Evolutionary conservation across 345 rosid species (phyloP).

Genomic region (Eucalyptus brandiana): DNA sequence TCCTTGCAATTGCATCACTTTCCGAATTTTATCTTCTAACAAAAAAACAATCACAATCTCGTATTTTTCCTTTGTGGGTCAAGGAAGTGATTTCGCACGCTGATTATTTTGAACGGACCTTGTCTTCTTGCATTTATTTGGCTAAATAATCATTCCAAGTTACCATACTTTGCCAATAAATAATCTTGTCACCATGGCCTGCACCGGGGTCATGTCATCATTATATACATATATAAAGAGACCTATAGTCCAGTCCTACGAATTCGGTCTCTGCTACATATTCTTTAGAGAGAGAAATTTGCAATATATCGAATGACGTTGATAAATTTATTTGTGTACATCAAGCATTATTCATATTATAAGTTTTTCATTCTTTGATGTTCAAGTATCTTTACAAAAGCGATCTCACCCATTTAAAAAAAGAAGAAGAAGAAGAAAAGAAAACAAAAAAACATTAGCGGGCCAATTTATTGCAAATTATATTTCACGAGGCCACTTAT

Average conservation of each 20-base stretch:
- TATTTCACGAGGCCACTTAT: neutral
- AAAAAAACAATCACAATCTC: neutral
- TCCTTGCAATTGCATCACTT: neutral
- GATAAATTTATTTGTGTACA: neutral
- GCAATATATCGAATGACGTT: neutral
- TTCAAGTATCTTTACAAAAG: neutral
- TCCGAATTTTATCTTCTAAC: neutral
- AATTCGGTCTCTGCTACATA: neutral
- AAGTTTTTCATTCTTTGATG: fast-evolving
- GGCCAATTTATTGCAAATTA: neutral
- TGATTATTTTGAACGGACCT: neutral
- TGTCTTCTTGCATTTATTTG: neutral
- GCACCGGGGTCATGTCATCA: neutral
- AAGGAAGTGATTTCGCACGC: neutral
- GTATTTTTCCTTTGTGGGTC: neutral
- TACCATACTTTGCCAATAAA: neutral
- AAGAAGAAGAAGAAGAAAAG: fast-evolving
- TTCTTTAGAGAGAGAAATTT: neutral
- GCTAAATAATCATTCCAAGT: neutral
- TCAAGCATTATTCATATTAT: neutral
- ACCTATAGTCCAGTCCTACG: neutral
- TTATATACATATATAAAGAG: neutral
- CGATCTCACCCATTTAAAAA: neutral
- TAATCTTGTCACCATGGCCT: neutral
- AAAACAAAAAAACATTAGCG: neutral